phyloP scores from a whole-genome alignment of 2,329 filamentous ascomycete species.

The Aspergillus fructus region DNA sequence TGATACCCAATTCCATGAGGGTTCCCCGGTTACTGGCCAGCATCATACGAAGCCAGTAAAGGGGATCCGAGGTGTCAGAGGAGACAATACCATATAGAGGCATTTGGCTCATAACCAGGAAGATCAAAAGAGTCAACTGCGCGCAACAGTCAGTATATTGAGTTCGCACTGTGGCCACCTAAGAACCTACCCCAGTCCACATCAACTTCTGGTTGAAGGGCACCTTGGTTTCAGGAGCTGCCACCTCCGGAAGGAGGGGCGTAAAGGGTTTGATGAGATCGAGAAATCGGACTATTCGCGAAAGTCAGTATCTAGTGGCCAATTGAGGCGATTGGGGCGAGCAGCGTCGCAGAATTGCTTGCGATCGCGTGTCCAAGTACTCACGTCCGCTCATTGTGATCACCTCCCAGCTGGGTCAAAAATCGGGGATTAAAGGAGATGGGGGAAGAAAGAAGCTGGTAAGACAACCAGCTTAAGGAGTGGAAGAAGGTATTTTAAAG shows the following conservation, averaged over 20 bases:
- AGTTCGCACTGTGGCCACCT: conserved; percentile 11
- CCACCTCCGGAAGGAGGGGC: conserved; percentile 98
- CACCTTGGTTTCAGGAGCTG: conserved; percentile 96
- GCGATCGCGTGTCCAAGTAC: conserved; percentile 39
- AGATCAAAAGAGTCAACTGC: conserved; percentile 87
- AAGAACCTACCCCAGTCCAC: conserved; percentile 70
- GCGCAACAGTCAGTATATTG: conserved; percentile 21
- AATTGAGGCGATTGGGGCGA: conserved; percentile 24
- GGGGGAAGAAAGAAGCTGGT: conserved; percentile 31
- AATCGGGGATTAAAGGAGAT: conserved; percentile 16
- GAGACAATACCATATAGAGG: conserved; percentile 98
- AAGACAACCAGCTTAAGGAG: conserved; percentile 36
- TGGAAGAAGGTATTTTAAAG: conserved; percentile 23
- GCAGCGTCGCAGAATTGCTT: conserved; percentile 18
- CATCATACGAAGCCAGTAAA: conserved; percentile 99
- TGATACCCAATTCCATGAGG: conserved; percentile 94
- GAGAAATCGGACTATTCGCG: conserved; percentile 83
- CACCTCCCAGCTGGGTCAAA: conserved; percentile 32
- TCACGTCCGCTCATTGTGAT: conserved; percentile 61
- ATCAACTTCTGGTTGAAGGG: conserved; percentile 98
- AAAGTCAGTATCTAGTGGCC: conserved; percentile 26
- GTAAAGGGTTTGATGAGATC: conserved; percentile 99
- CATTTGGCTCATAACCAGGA: conserved; percentile 99
- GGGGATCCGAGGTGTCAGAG: conserved; percentile 94
- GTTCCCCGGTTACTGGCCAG: conserved; percentile 98